Conservation (phyloP, 1,139 yeast species). For the Candida buenavistaensis region DNA sequence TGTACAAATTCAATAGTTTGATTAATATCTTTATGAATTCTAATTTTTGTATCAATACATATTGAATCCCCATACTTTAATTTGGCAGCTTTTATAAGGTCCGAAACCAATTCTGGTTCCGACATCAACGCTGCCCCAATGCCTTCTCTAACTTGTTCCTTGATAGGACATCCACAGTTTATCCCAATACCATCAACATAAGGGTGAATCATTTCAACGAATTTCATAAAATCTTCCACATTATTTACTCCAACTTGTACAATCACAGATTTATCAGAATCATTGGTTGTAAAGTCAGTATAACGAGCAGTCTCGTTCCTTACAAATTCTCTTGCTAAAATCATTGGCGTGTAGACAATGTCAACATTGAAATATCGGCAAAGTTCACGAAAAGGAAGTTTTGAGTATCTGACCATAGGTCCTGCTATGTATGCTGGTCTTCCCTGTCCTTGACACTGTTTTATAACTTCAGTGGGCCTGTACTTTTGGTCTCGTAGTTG, state of each 20-base stretch:
- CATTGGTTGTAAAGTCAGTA: conserved; percentile 83
- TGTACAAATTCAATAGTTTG: conserved; percentile 75
- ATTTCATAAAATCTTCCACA: conserved; percentile 76
- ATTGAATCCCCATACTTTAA: conserved; percentile 65
- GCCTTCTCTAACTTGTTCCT: conserved; percentile 93
- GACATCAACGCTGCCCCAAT: conserved; percentile 95
- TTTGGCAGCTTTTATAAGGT: conserved; percentile 84
- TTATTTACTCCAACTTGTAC: conserved; percentile 93
- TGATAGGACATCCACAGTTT: conserved; percentile 97
- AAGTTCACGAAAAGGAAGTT: conserved; percentile 84
- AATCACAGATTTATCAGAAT: conserved; percentile 65
- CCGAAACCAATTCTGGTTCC: conserved; percentile 75
- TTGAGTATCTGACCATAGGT: conserved; percentile 96
- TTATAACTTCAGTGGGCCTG: conserved; percentile 16
- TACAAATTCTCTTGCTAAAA: conserved; percentile 90
- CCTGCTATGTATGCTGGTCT: conserved; percentile 83
- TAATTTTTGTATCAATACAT: conserved; percentile 84
- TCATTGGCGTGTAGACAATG: conserved; percentile 94
- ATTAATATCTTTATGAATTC: conserved; percentile 75
- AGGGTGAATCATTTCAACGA: conserved; percentile 86
- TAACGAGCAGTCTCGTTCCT: conserved; percentile 77
- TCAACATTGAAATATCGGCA: conserved; percentile 75
- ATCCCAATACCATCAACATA: conserved; percentile 92
- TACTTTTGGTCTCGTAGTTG: conserved; percentile 8
- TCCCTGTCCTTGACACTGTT: conserved; percentile 25